Evolutionary conservation across 257 asterid genomes (phyloP), one percentile per base, ranked within the genome.

Genomic region (Salvia hispanica): DNA sequence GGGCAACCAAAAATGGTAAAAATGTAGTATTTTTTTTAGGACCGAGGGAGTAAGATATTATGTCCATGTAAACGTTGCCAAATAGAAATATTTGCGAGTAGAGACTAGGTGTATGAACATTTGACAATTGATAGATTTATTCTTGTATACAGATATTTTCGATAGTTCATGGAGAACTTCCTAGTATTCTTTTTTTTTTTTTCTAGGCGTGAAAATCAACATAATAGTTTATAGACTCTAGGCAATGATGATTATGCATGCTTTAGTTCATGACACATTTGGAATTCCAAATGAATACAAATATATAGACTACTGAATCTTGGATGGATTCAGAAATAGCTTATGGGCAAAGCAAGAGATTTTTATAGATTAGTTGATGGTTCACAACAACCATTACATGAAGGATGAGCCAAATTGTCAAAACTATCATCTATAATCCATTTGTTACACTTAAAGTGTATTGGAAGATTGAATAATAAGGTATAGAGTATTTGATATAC

Each of bases 81-180:
- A 7, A 43, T 62, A 2, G 52, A 42, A 10, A 8, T 61, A 7
- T 42, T 8, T 61, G 21, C 7, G 15, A 62, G 11, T 12, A 44
- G 56, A 44, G 55, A 28, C 8, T 4, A 28, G 13, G 45, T 31
- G 13, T 62, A 2, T 31, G 68, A 62, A 7, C 68, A 44, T 37
- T 21, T 43, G 11, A 8, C n/a, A 37, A 33, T 58, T 4, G 28
- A n/a, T n/a, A 47, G 64, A 3, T 58, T 58, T 37, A 58, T 58
- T 58, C 33, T 0, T 33, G 25, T 45, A 2, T 57, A 57, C 25
- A 57, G 25, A 15, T 5, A 31, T 33, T n/a, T n/a, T 57, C 45
- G 62, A 57, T 57, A 18, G 62, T 25, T 57, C 45, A 57, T 34
- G 62, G 62, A 5, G 62, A 57, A 39, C 62, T 57, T 57, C 4